A percentile compares a stretch with the other conserved stretches of the same genome.
These are phyloP conservation scores for Tylopilus sp. DNA, from an alignment of 1,284 basidiomycete genomes.

Conservation along the genomic window DNA sequence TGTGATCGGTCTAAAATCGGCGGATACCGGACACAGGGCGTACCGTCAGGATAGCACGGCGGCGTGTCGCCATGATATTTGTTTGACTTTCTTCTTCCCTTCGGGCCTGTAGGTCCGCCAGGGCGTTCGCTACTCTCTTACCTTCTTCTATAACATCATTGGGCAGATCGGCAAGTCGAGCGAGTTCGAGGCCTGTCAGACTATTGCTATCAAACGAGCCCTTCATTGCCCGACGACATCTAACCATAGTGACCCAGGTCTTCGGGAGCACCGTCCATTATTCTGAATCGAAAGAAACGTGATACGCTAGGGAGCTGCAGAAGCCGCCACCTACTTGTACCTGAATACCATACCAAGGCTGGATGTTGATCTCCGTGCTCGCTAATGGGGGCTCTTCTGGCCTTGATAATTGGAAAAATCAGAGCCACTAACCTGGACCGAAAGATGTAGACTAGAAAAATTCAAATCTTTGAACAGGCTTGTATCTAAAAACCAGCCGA, in stretches of 20 bases:
- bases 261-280: constrained; percentile 61
- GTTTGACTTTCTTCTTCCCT: constrained; percentile 59
- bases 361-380: constrained; percentile 47
- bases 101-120: constrained; percentile 58
- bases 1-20: neutral
- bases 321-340: constrained; percentile 62
- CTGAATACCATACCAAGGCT: constrained; percentile 72
- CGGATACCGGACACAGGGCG: constrained; percentile 8
- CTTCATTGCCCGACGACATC: constrained; percentile 1
- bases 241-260: constrained; percentile 64
- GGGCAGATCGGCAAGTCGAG: constrained; percentile 79
- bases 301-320: neutral
- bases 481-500: constrained; percentile 22
- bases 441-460: constrained; percentile 67
- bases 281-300: constrained; percentile 33
- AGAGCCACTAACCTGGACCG: constrained; percentile 58
- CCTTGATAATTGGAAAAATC: neutral
- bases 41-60: constrained; percentile 70
- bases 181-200: constrained; percentile 74
- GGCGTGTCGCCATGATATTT: constrained; percentile 53
- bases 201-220: neutral
- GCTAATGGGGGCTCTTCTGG: constrained; percentile 35
- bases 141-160: constrained; percentile 60
- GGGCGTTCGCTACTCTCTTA: constrained; percentile 54
- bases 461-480: neutral